Evolutionary conservation across 352 stramenopile species (phyloP).

Genomic region (Globisporangium abappressorium): DNA sequence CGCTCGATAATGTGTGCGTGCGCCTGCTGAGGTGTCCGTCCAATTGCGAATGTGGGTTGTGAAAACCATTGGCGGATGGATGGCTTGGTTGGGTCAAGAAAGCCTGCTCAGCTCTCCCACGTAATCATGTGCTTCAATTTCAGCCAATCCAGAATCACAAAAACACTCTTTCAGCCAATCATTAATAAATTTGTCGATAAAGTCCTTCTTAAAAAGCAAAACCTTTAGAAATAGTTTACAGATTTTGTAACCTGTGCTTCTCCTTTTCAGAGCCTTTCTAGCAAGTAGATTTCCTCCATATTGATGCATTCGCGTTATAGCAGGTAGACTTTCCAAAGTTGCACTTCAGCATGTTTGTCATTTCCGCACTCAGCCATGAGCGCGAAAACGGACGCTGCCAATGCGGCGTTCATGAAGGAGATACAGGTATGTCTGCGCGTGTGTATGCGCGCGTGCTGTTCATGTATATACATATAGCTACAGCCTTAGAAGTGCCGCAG

Average conservation of each 20-base stretch:
- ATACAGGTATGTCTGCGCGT: conserved; percentile 7
- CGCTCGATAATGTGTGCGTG: neutral
- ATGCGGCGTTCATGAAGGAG: conserved; percentile 13
- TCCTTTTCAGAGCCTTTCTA: too few relatives aligned
- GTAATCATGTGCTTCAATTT: neutral
- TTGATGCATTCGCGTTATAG: neutral
- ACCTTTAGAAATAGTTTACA: too few relatives aligned
- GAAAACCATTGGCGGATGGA: neutral
- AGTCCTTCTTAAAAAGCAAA: too few relatives aligned
- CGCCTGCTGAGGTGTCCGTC: neutral
- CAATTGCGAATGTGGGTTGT: neutral
- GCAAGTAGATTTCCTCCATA: neutral
- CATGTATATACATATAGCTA: too few relatives aligned
- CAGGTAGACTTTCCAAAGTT: neutral
- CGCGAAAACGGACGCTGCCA: too few relatives aligned
- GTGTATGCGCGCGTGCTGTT: neutral
- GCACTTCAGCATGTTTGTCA: neutral
- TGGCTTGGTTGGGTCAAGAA: neutral
- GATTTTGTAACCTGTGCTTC: too few relatives aligned
- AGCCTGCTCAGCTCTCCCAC: neutral
- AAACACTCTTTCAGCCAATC: neutral
- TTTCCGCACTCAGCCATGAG: neutral
- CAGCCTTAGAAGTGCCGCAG: neutral
- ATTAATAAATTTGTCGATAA: neutral
- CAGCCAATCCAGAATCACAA: neutral